Evolutionary conservation across 2,329 filamentous ascomycete genomes (phyloP).

Genomic region (Fusarium lateritium): DNA sequence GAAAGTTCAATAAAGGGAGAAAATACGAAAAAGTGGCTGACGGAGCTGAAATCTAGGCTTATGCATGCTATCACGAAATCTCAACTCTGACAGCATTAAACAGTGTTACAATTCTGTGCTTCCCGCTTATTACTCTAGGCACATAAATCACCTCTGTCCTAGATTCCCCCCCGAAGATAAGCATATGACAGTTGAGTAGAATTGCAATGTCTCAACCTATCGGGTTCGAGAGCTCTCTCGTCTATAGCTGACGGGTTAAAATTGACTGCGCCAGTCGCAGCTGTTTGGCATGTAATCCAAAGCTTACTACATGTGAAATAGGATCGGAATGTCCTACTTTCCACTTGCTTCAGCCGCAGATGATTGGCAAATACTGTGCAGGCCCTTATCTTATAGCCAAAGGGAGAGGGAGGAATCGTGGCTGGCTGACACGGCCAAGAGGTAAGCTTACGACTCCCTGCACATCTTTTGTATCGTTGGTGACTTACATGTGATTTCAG

Average conservation of each 20-base stretch:
- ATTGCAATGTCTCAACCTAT: not conserved
- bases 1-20: not conserved
- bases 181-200: not conserved
- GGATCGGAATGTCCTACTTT: not conserved
- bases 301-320: not conserved
- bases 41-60: not conserved
- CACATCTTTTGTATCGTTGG: not conserved
- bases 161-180: not conserved
- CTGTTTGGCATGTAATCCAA: not conserved
- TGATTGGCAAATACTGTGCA: not conserved
- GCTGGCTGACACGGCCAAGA: not conserved
- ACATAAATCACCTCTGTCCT: not conserved
- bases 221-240: not conserved
- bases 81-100: not conserved
- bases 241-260: not conserved
- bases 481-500: slow-evolving; percentile 3
- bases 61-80: not conserved
- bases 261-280: not conserved
- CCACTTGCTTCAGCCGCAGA: not conserved
- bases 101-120: not conserved
- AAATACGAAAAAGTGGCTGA: slow-evolving; percentile 3
- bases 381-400: not conserved
- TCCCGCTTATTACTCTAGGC: not conserved
- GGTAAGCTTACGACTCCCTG: not conserved
- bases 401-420: not conserved